Base-by-base conservation (phyloP, 192 early-diverging fungal genomes). In the Coemansia sp. region DNA sequence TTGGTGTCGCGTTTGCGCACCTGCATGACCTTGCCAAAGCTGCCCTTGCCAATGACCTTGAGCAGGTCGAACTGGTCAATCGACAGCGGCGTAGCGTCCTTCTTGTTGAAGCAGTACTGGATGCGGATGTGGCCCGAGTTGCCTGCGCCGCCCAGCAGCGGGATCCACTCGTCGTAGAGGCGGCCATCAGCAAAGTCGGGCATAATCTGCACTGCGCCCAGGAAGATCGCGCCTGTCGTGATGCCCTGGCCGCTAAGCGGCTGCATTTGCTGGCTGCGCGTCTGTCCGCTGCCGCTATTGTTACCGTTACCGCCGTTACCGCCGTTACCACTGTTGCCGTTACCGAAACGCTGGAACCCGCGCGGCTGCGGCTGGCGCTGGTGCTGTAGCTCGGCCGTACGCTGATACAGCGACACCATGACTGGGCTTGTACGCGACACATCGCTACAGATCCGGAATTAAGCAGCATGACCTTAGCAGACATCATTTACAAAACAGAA, bases 11-110 rank as follows among this genome's bases (percentile, higher is more conserved):
- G 86, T 70, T 96, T 96, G 53, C 94, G 93, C 50, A 96, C 94
- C 75, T 94, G 92, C 88, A 93, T 92, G 75, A 97, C 95, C 84
- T 95, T 97, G 64, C 94, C 94, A 84, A 97, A 98, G 71, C 89
- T 91, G 44, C 96, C 96, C 64, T 96, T 95, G 49, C 96, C 96
- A 78, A 98, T 92, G 55, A 96, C 92, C 70, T 94, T 95, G 42
- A 97, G 84, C 60, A 95, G 74, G 66, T 94, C 94, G 82, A 98
- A 98, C 55, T 91, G 89, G 51, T 97, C 93, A 47, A 94, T 87
- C 36, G 88, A 83, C 66, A 96, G 72, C 20, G 91, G 89, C 21
- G 85, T 86, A 40, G 87, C 81, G 65, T 86, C 85, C 49, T 87
- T 84, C 36, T 85, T 84, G 65, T 88, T 87, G 77, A 88, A 91